Evolutionary conservation across 2,329 filamentous ascomycete species (phyloP).

Genomic region (Microcyclospora tardicrescens): DNA sequence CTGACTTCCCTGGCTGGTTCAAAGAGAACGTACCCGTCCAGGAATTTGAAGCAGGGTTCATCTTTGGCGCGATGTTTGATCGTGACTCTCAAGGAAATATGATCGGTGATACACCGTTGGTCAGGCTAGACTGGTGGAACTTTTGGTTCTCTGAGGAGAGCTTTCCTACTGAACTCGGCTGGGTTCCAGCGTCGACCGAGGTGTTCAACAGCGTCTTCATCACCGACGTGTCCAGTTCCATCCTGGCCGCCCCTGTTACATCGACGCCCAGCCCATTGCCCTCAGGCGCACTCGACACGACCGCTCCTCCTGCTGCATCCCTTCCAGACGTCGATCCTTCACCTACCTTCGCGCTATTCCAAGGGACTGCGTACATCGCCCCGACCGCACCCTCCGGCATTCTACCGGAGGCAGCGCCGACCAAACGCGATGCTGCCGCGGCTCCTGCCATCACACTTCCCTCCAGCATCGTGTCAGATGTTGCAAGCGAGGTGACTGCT

Average conservation of each 20-base stretch:
- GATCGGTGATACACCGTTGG: slow-evolving; percentile 1
- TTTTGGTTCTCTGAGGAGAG: slow-evolving; percentile 6
- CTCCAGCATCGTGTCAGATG: too few species aligned
- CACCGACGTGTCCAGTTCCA: background rate
- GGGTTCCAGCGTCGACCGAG: slow-evolving; percentile 2
- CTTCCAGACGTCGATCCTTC: slow-evolving; percentile 3
- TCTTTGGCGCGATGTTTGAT: slow-evolving; percentile 5
- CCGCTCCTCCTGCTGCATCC: background rate
- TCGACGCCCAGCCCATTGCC: background rate
- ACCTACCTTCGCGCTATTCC: slow-evolving; percentile 1
- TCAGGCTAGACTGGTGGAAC: slow-evolving; percentile 5
- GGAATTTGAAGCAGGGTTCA: slow-evolving; percentile 5
- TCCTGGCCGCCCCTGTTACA: slow-evolving; percentile 1
- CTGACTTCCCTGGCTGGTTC: slow-evolving; percentile 2
- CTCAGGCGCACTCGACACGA: background rate
- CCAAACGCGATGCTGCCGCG: too few species aligned
- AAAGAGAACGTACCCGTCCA: slow-evolving; percentile 2
- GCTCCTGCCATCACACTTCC: too few species aligned
- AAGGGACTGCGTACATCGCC: slow-evolving; percentile 1
- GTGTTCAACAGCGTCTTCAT: background rate
- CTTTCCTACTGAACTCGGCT: slow-evolving; percentile 5
- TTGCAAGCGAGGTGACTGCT: too few species aligned
- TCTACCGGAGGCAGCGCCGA: background rate
- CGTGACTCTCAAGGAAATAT: slow-evolving; percentile 3
- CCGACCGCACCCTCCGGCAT: slow-evolving; percentile 1